Evolutionary conservation across 805 yeast species (phyloP), one percentile per base, ranked within the genome.

Genomic region (Tetrapisispora pingtungensis): DNA sequence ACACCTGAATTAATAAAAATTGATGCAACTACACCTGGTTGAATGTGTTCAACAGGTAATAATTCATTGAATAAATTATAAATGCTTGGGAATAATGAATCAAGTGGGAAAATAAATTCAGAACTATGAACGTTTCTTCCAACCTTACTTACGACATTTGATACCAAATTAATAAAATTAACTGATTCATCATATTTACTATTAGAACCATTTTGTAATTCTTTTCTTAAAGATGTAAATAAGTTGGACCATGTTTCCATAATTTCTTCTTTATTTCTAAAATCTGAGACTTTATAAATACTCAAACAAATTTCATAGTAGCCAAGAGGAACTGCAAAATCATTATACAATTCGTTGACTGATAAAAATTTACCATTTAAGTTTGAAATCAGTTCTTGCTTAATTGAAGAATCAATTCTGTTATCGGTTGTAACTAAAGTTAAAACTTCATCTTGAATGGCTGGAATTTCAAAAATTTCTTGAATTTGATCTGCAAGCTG

Each of bases 401-500:
- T 76, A 36, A 78, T 74, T 1, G 69, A 72, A 4, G 49, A n/a
- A n/a, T 56, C 56, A 37, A 61, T 45, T 56, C 84, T 67, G 14
- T 58, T 55, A 57, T 81, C 89, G 15, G 65, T 60, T 33, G 66
- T 62, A n/a, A 81, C 73, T 6, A 77, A 49, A 15, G 64, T 52
- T 41, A 69, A 49, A 17, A 64, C 51, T 54, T 77, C 82, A 51
- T 69, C 70, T 64, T 90, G 98, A 42, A 89, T 73, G 48, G 80
- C 80, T 2, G 96, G 93, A 31, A 90, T 93, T 36, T 84, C 93
- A 55, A 88, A 77, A 42, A 84, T 74, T 56, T 88, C 95, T 51
- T 79, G 82, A 33, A 89, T 82, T 53, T 74, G 69, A 10, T 78
- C 70, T 1, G 86, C 73, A 46, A 90, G 68, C 54, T 78, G 79